Evolutionary conservation across 106 monocot genomes (phyloP).

Genomic region (Hemerocallis citrina): DNA sequence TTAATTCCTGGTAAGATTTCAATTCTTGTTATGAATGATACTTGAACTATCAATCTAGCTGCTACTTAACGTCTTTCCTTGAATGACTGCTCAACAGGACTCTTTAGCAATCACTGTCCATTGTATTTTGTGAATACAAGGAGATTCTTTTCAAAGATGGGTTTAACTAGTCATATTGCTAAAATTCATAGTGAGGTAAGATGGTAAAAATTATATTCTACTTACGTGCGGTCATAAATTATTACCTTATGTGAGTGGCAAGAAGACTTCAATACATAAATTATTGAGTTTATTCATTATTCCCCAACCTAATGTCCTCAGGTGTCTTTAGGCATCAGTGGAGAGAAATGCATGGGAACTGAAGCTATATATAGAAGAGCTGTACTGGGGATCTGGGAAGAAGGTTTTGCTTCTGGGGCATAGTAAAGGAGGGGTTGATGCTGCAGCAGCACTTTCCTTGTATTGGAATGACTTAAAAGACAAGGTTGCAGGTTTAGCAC

Average conservation of each 20-base stretch:
- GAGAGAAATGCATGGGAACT: constrained; percentile 67
- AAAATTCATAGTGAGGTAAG: constrained; percentile 66
- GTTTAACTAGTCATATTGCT: constrained; percentile 61
- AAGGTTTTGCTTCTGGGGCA: constrained; percentile 55
- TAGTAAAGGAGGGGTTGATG: constrained; percentile 69
- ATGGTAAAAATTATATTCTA: too few relatives aligned
- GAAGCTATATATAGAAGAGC: constrained; percentile 60
- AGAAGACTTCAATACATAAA: background rate
- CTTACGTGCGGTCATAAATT: background rate
- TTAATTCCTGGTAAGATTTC: constrained; percentile 62
- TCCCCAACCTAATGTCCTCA: background rate
- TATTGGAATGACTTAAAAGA: constrained; percentile 57
- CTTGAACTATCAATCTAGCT: background rate
- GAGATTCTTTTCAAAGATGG: constrained; percentile 54
- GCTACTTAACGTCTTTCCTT: background rate
- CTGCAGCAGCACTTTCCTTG: constrained; percentile 53
- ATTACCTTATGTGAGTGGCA: background rate
- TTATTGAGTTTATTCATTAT: background rate
- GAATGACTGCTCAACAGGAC: constrained; percentile 23
- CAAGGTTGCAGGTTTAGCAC: constrained; percentile 60
- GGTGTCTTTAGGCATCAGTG: constrained; percentile 46
- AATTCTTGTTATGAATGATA: constrained; percentile 3
- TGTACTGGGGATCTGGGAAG: constrained; percentile 64
- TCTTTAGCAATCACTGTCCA: constrained; percentile 63
- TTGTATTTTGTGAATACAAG: constrained; percentile 57